phyloP scores from a whole-genome alignment of 805 yeast genomes.

The Starmerella gropengiesseri region DNA sequence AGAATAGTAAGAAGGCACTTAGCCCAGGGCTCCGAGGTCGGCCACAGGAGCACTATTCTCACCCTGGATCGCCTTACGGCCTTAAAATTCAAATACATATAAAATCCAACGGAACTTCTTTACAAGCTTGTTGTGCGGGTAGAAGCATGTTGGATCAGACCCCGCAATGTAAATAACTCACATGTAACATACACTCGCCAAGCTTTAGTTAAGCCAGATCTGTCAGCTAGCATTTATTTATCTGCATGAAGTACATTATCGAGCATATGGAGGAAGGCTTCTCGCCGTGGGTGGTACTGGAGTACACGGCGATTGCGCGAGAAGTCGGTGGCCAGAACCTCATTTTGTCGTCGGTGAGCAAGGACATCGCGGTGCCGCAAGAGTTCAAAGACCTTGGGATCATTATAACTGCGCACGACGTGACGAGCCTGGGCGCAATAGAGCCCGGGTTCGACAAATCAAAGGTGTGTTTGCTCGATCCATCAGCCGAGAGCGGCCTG shows the following conservation, averaged over 20 bases:
- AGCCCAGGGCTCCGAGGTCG: no score
- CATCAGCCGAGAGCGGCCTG: slow-evolving; percentile 67
- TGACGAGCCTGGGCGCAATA: slow-evolving; percentile 33
- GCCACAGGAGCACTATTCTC: no score
- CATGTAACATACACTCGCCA: no score
- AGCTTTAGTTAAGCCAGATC: no score
- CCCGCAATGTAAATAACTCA: no score
- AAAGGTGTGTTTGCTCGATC: slow-evolving; percentile 76
- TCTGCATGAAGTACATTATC: slow-evolving; percentile 59
- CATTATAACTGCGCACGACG: slow-evolving; percentile 54
- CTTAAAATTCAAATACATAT: no score
- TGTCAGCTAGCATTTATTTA: no score
- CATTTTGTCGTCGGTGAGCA: slow-evolving; percentile 65
- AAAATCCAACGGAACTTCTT: no score
- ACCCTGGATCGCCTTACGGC: no score
- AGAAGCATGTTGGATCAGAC: no score
- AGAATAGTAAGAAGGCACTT: no score
- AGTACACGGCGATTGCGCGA: slow-evolving; percentile 67
- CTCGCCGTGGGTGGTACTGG: slow-evolving; percentile 90
- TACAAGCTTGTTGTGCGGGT: no score
- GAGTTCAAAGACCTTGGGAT: slow-evolving; percentile 31
- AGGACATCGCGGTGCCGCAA: slow-evolving; percentile 56
- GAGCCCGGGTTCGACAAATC: slow-evolving; percentile 33
- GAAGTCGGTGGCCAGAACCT: slow-evolving; percentile 76
- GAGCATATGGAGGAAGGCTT: slow-evolving; percentile 98